Conservation (phyloP, 768 basidiomycete genomes). For the Tephrocybe rancida region DNA sequence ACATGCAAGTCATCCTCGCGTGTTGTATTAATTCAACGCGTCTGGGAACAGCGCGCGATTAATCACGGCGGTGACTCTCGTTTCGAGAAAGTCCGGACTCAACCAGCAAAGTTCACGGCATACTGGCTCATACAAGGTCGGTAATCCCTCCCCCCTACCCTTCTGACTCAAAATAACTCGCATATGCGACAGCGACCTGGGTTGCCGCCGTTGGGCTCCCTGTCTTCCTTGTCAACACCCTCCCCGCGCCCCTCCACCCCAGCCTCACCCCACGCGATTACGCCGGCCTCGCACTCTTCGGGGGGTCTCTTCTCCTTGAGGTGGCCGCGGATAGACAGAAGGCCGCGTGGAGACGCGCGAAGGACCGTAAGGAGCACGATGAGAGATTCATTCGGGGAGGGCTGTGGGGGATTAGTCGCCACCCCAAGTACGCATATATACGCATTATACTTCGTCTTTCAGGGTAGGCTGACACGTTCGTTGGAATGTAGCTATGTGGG, state of each 20-base stretch:
- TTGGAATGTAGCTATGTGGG: slow-evolving; percentile 59
- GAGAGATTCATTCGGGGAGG: slow-evolving; percentile 72
- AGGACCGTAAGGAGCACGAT: slow-evolving; percentile 64
- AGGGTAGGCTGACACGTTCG: neutral
- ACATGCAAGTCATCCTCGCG: neutral
- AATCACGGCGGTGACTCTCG: slow-evolving; percentile 65
- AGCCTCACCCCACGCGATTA: slow-evolving; percentile 58
- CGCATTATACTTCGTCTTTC: neutral
- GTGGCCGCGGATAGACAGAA: slow-evolving; percentile 69
- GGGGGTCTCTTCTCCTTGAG: slow-evolving; percentile 61
- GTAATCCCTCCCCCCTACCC: neutral
- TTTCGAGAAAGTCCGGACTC: slow-evolving; percentile 56
- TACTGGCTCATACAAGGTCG: slow-evolving; percentile 67
- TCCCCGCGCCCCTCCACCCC: slow-evolving; percentile 52
- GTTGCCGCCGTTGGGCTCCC: slow-evolving; percentile 69
- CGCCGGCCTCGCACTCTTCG: slow-evolving; percentile 53
- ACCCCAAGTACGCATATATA: slow-evolving; percentile 63
- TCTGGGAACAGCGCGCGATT: slow-evolving; percentile 32
- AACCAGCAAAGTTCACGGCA: slow-evolving; percentile 45
- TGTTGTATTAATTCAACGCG: too few relatives aligned
- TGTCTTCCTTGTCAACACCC: slow-evolving; percentile 62
- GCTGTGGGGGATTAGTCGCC: slow-evolving; percentile 67
- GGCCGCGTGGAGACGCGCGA: slow-evolving; percentile 57
- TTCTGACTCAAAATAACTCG: neutral
- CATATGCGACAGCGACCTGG: slow-evolving; percentile 55